These are phyloP conservation scores for Gaeumannomyces sp. DNA, from an alignment of 2,329 filamentous ascomycete species.

Conservation along the genomic window DNA sequence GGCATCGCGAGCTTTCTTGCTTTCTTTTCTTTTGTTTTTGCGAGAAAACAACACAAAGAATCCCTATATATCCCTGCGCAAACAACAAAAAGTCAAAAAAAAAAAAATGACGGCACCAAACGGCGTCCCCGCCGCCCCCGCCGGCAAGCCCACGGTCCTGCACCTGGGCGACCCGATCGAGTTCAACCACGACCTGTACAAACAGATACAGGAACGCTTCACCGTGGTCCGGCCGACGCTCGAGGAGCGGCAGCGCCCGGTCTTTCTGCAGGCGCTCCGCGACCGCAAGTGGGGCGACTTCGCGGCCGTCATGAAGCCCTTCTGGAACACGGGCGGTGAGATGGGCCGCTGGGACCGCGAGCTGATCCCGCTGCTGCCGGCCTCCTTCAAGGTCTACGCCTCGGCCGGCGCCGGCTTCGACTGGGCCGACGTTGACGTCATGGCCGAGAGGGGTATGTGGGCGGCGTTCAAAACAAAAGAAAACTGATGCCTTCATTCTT, in stretches of 20 bases:
- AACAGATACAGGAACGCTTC: conserved; percentile 23
- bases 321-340: conserved; percentile 19
- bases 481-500: conserved; percentile 47
- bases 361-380: conserved; percentile 32
- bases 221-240: conserved; percentile 28
- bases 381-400: conserved; percentile 50
- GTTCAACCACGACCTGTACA: conserved; percentile 25
- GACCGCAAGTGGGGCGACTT: conserved; percentile 36
- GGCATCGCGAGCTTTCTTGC: too few species aligned
- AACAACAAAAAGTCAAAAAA: neutral
- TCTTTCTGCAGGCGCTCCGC: conserved; percentile 31
- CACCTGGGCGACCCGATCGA: conserved; percentile 27
- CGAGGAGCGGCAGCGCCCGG: conserved; percentile 30
- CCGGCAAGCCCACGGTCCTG: conserved; percentile 21
- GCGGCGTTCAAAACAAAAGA: conserved; percentile 29
- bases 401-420: conserved; percentile 57
- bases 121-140: neutral
- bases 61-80: too few species aligned
- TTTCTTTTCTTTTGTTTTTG: too few species aligned
- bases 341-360: conserved; percentile 20
- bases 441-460: conserved; percentile 24
- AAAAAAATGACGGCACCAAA: neutral
- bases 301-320: conserved; percentile 16
- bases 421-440: conserved; percentile 49
- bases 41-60: too few species aligned